Conservation (phyloP, 2,329 filamentous ascomycete species). For the Ceratocystis ficicola region DNA sequence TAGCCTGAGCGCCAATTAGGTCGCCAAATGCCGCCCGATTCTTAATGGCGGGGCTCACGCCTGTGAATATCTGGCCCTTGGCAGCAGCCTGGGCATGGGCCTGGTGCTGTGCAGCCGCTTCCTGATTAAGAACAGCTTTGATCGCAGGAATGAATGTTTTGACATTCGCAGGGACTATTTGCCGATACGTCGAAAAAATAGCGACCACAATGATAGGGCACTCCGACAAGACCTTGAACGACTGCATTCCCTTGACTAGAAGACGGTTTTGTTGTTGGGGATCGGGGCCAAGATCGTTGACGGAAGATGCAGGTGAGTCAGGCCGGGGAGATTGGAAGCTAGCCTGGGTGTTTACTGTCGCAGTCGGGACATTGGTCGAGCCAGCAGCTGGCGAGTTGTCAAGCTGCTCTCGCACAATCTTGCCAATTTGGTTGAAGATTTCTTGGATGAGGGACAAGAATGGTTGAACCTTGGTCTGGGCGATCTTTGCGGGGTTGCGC, state of each 20-base stretch:
- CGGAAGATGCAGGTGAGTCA: slow-evolving; percentile 74
- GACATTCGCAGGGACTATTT: slow-evolving; percentile 69
- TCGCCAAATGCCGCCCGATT: slow-evolving; percentile 91
- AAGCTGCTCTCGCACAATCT: slow-evolving; percentile 88
- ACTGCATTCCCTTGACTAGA: slow-evolving; percentile 87
- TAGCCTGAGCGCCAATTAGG: slow-evolving; percentile 94
- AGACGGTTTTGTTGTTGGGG: slow-evolving; percentile 69
- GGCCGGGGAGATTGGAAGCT: slow-evolving; percentile 81
- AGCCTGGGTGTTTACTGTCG: slow-evolving; percentile 46
- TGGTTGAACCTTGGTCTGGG: slow-evolving; percentile 66
- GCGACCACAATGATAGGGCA: slow-evolving; percentile 98
- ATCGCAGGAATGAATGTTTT: slow-evolving; percentile 88
- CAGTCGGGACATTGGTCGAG: slow-evolving; percentile 46
- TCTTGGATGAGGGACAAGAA: slow-evolving; percentile 90
- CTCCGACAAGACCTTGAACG: slow-evolving; percentile 95
- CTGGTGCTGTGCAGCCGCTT: slow-evolving; percentile 86
- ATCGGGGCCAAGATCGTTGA: slow-evolving; percentile 69
- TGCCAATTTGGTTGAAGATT: slow-evolving; percentile 89
- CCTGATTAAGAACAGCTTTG: slow-evolving; percentile 73
- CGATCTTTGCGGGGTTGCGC: slow-evolving; percentile 76
- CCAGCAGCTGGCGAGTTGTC: slow-evolving; percentile 55
- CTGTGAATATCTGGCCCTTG: slow-evolving; percentile 73
- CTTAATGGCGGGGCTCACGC: slow-evolving; percentile 85
- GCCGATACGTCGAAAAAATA: slow-evolving; percentile 86
- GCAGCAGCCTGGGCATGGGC: slow-evolving; percentile 76